Percentiles rank a stretch among this genome's conserved stretches.
These are phyloP conservation scores for Trifolium repens DNA, from an alignment of 306 rosid genomes.

Conservation along the genomic window DNA sequence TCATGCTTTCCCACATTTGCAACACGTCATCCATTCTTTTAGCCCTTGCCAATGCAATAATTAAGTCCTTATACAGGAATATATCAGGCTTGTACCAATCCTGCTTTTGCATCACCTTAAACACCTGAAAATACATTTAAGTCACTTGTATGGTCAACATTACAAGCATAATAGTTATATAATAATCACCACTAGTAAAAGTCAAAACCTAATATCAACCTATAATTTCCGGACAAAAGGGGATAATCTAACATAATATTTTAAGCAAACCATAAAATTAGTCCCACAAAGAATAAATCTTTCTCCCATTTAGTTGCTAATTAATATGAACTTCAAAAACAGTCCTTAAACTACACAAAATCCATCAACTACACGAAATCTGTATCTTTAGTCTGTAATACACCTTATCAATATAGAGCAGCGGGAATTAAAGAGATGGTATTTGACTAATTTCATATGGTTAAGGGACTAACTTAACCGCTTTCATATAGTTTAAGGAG, in stretches of 20 bases:
- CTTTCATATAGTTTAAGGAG: neutral
- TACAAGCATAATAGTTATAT: neutral
- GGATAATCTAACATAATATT: neutral
- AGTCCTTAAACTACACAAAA: neutral
- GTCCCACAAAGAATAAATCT: neutral
- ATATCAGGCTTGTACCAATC: slow-evolving; percentile 88
- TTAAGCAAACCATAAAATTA: neutral
- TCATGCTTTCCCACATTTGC: slow-evolving; percentile 82
- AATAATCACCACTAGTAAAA: slow-evolving; percentile 12
- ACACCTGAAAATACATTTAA: slow-evolving; percentile 58
- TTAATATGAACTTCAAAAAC: no score
- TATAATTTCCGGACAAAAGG: slow-evolving; percentile 13
- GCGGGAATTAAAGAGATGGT: neutral
- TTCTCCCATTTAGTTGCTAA: neutral
- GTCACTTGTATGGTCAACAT: slow-evolving; percentile 40
- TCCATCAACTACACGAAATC: neutral
- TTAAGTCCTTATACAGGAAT: slow-evolving; percentile 78
- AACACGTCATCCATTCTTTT: slow-evolving; percentile 83
- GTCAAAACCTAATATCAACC: slow-evolving; percentile 23
- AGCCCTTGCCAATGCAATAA: slow-evolving; percentile 71
- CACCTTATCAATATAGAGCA: neutral
- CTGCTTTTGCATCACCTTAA: slow-evolving; percentile 76
- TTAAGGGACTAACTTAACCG: neutral
- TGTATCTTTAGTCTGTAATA: neutral
- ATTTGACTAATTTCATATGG: neutral